Base-by-base conservation (phyloP, 139 green algal genomes). In the Asterochloris sp. region DNA sequence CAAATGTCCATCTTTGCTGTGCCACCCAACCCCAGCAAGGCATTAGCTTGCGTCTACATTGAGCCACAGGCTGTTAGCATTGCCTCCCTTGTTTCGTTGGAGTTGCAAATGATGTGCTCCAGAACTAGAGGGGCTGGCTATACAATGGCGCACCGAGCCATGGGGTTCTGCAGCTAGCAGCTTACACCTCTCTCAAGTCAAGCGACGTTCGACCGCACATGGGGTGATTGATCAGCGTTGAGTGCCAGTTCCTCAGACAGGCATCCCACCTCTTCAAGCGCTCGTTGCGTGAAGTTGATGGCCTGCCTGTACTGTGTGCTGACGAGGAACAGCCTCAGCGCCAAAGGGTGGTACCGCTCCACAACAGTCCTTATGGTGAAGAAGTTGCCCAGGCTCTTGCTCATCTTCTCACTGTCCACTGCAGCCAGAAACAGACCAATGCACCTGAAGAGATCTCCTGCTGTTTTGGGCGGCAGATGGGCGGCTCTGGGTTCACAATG, bases 341-440 rank as follows among this genome's bases (percentile, higher is more conserved):
- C 94, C 61, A 95, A 63, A 0, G 95, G 85, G 83, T 97, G 92
- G 85, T 98, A 98, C 67, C 86, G 62, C 63, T 90, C 63, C 38
- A 96, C 62, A 27, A 98, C 93, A 62, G 98, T 88, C 60, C 95
- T 68, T 79, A 99, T 99, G 62, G 96, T 99, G 91, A 99, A 98
- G 87, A 99, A 99, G 90, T 99, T 99, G 64, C 97, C 97, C 14
- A 99, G 82, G 4, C 86, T 94, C 91, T 99, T 99, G 77, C 86
- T 94, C 96, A 99, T 99, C 90, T 99, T 99, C 86, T 98, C 96
- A 78, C 87, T 92, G 84, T 98, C 94, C 61, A 99, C 92, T 86
- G 83, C 83, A 62, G 38, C 19, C 21, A 61, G 6, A 69, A 69
- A 29, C 54, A 69, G 6, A 81, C 2, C 60, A 24, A 11, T 24